A percentile compares a stretch with the other conserved stretches of the same genome.
Evolutionary conservation across 768 basidiomycete species (phyloP).

Genomic region (Amanita brunnescens): DNA sequence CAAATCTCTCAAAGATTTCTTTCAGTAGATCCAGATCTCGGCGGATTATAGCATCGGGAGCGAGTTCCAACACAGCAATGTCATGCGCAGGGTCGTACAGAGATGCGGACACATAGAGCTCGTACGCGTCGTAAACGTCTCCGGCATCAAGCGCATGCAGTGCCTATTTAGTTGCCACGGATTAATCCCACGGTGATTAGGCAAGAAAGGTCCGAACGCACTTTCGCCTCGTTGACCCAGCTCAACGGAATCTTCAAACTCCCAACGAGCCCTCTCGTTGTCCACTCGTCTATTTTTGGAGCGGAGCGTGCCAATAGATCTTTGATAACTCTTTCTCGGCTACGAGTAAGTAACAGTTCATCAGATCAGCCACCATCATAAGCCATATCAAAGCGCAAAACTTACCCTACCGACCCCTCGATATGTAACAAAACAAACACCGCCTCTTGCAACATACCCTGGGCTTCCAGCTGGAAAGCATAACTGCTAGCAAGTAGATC

Average conservation of each 20-base stretch:
- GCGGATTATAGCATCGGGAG: conserved; percentile 77
- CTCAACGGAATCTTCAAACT: conserved; percentile 72
- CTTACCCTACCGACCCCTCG: conserved; percentile 72
- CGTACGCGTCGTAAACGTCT: conserved; percentile 65
- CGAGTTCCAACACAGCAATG: conserved; percentile 78
- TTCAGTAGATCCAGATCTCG: conserved; percentile 54
- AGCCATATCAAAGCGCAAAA: conserved; percentile 25
- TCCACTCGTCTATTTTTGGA: conserved; percentile 61
- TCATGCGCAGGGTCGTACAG: conserved; percentile 70
- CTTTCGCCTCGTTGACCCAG: conserved; percentile 92
- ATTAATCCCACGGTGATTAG: not conserved
- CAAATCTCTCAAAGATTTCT: conserved; percentile 62
- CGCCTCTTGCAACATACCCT: conserved; percentile 78
- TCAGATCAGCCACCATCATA: not conserved
- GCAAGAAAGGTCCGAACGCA: conserved; percentile 18
- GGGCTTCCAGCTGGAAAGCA: conserved; percentile 76
- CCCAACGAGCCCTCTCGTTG: conserved; percentile 58
- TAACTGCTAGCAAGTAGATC: conserved; percentile 79
- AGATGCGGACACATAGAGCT: conserved; percentile 64
- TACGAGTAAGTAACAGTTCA: conserved; percentile 20
- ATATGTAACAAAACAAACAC: conserved; percentile 86
- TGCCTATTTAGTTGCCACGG: conserved; percentile 37
- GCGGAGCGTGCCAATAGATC: conserved; percentile 71
- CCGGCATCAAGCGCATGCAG: conserved; percentile 53
- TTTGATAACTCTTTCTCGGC: conserved; percentile 76